These are phyloP conservation scores for Trametes hirsuta DNA, from an alignment of 1,284 basidiomycete species.

Conservation along the genomic window DNA sequence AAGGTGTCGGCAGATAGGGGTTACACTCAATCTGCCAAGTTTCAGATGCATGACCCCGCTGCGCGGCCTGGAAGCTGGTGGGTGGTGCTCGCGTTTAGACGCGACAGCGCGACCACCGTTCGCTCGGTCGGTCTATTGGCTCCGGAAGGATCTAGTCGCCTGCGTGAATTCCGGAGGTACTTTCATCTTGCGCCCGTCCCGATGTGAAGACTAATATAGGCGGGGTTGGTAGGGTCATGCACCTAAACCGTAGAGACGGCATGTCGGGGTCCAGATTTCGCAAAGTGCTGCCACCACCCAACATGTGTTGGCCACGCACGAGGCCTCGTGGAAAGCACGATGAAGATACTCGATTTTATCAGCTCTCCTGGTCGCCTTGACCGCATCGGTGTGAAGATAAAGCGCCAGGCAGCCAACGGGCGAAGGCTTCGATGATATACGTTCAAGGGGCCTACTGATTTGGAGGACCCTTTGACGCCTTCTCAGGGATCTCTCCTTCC, in stretches of 20 bases:
- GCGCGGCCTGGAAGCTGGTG: conserved; percentile 11
- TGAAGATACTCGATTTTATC: conserved; percentile 27
- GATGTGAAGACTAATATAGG: conserved; percentile 25
- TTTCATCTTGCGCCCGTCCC: conserved; percentile 19
- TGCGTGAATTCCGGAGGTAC: conserved; percentile 22
- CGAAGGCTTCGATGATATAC: conserved; percentile 19
- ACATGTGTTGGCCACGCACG: conserved; percentile 32
- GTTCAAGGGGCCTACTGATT: conserved; percentile 19
- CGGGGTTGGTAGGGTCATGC: conserved; percentile 14
- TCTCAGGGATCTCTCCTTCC: conserved; percentile 25
- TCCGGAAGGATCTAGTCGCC: conserved; percentile 23
- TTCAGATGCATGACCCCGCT: conserved; percentile 24
- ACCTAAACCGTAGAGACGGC: conserved; percentile 22
- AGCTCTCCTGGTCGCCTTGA: conserved; percentile 17
- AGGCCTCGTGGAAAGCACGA: conserved; percentile 33
- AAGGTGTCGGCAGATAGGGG: conserved; percentile 14
- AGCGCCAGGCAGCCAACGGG: conserved; percentile 17
- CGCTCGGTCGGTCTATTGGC: not conserved
- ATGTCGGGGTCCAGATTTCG: conserved; percentile 28
- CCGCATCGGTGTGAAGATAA: conserved; percentile 24
- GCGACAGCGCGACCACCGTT: conserved; percentile 3
- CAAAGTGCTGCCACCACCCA: conserved; percentile 17
- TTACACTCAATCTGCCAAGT: conserved; percentile 11
- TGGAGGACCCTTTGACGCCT: conserved; percentile 16
- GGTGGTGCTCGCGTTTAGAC: conserved; percentile 2